A percentile compares a stretch with the other conserved stretches of the same genome.
Conservation (phyloP, 108 stramenopile genomes). For the Nitzschia sp. region DNA sequence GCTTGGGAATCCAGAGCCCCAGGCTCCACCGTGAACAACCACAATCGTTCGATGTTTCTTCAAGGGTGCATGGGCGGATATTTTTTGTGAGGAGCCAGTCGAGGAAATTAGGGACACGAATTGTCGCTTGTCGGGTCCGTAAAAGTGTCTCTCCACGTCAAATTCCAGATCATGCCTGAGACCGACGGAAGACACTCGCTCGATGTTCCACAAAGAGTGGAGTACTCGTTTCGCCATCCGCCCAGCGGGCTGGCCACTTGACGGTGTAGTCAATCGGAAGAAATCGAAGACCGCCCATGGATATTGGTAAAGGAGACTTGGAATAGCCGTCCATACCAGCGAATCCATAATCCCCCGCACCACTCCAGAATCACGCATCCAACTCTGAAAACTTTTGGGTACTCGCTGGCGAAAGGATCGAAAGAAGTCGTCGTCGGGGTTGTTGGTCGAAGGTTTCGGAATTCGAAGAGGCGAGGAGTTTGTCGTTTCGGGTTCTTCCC, state of each 20-base stretch:
- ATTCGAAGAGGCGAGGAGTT: too few species aligned
- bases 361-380: neutral
- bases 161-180: neutral
- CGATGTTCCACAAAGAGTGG: too few species aligned
- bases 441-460: neutral
- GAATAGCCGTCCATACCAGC: neutral
- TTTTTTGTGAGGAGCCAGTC: neutral
- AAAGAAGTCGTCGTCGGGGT: conserved; percentile 10
- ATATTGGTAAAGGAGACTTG: neutral
- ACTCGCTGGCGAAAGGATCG: conserved; percentile 7
- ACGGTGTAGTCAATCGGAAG: neutral
- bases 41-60: conserved; percentile 7
- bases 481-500: too few species aligned
- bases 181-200: neutral
- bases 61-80: neutral
- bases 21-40: conserved; percentile 55
- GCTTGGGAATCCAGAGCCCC: conserved; percentile 39
- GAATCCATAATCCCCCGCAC: neutral
- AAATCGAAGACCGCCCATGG: neutral
- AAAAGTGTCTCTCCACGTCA: neutral
- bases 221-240: neutral
- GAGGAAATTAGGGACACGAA: neutral
- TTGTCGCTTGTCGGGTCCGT: neutral
- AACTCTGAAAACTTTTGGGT: neutral
- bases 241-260: neutral